Conservation (phyloP, 108 stramenopile genomes). For the Skeletonema costatum region DNA sequence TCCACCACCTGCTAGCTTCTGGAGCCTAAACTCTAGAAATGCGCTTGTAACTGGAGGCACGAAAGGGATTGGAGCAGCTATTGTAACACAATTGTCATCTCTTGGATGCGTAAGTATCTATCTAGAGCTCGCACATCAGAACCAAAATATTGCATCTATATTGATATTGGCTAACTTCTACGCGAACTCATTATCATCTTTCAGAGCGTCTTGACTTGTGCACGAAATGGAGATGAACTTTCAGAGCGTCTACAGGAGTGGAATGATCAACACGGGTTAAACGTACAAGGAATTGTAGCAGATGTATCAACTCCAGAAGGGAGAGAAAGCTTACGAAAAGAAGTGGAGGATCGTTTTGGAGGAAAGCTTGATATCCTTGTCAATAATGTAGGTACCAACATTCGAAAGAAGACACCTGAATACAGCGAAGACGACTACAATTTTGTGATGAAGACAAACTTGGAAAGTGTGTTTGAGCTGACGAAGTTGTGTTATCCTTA, state of each 20-base stretch:
- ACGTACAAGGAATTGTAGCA: conserved; percentile 69
- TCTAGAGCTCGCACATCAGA: background rate
- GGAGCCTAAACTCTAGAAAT: conserved; percentile 58
- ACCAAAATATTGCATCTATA: conserved; percentile 13
- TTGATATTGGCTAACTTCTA: background rate
- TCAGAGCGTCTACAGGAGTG: conserved; percentile 61
- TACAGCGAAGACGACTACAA: conserved; percentile 87
- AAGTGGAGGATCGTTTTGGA: conserved; percentile 47
- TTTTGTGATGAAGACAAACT: conserved; percentile 85
- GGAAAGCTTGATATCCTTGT: conserved; percentile 87
- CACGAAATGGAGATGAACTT: conserved; percentile 66
- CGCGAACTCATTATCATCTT: conserved; percentile 10
- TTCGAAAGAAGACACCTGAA: conserved; percentile 87
- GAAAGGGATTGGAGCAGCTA: conserved; percentile 71
- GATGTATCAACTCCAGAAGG: conserved; percentile 76
- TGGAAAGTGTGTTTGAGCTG: conserved; percentile 76
- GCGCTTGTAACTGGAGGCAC: conserved; percentile 90
- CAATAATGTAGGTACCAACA: conserved; percentile 97
- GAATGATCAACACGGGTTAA: conserved; percentile 60
- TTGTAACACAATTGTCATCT: conserved; percentile 32
- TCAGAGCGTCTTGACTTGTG: conserved; percentile 72
- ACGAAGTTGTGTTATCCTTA: conserved; percentile 67
- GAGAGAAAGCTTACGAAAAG: conserved; percentile 46
- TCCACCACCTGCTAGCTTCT: conserved; percentile 44
- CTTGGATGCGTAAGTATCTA: conserved; percentile 9